Conservation (phyloP, 257 asterid genomes). For the Nicotiana benthamiana region DNA sequence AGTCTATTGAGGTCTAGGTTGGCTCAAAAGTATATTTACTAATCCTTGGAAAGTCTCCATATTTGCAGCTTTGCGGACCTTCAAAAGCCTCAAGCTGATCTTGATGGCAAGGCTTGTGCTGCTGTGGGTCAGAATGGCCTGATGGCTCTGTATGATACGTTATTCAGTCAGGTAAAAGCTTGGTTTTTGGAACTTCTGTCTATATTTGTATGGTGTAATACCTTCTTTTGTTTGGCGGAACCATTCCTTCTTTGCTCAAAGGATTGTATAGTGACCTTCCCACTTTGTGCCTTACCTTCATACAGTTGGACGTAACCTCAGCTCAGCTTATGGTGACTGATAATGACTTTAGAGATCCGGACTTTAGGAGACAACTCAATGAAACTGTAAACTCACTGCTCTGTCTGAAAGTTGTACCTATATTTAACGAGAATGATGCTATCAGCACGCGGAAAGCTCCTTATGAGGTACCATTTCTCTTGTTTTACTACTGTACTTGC, state of each 20-base stretch:
- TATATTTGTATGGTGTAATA: not conserved
- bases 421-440: slow-evolving; percentile 79
- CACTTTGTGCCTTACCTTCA: not conserved
- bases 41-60: not conserved
- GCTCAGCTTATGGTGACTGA: slow-evolving; percentile 83
- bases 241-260: slow-evolving; percentile 5
- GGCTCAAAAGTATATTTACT: not conserved
- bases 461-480: slow-evolving; percentile 49
- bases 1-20: not conserved
- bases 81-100: slow-evolving; percentile 94
- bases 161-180: slow-evolving; percentile 80
- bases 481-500: not conserved
- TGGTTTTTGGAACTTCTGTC: not conserved
- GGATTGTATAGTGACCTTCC: not conserved
- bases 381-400: slow-evolving; percentile 56
- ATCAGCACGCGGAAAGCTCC: slow-evolving; percentile 78
- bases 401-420: slow-evolving; percentile 58
- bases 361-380: slow-evolving; percentile 56
- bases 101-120: slow-evolving; percentile 98
- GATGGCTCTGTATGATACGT: slow-evolving; percentile 88
- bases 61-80: slow-evolving; percentile 83
- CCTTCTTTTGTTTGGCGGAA: slow-evolving; percentile 4
- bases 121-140: slow-evolving; percentile 99
- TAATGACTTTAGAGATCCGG: slow-evolving; percentile 62
- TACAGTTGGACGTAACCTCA: slow-evolving; percentile 71